Percentiles rank a stretch among this genome's conserved stretches.
These are phyloP conservation scores for Clonostachys rosea DNA, from an alignment of 2,329 filamentous ascomycete species.

Conservation along the genomic window DNA sequence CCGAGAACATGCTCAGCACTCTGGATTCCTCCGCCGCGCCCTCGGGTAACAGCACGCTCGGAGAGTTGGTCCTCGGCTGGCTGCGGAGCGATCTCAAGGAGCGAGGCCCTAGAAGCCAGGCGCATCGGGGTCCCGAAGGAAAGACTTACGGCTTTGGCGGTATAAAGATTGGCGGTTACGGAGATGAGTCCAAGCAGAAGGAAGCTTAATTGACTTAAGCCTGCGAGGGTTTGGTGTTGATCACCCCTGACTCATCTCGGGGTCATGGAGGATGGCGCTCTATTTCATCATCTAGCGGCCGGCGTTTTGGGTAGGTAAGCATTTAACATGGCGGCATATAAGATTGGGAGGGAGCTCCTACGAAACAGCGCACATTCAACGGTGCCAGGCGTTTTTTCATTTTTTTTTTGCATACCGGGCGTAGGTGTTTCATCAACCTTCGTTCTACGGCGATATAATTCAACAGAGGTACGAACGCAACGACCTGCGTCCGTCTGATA, in stretches of 20 bases:
- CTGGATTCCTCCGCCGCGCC: conserved; percentile 29
- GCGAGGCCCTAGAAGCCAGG: conserved; percentile 68
- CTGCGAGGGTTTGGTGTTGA: too few relatives aligned
- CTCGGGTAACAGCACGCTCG: conserved; percentile 74
- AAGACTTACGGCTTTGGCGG: conserved; percentile 54
- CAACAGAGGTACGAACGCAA: too few relatives aligned
- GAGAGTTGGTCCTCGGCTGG: conserved; percentile 86
- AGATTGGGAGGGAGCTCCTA: too few relatives aligned
- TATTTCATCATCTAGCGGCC: too few relatives aligned
- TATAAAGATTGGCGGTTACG: conserved; percentile 49
- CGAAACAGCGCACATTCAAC: conserved; percentile 12
- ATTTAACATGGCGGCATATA: too few relatives aligned
- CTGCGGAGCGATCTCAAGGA: conserved; percentile 74
- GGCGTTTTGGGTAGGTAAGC: too few relatives aligned
- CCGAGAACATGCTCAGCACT: conserved; percentile 62
- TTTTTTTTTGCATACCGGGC: neutral
- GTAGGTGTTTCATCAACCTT: too few relatives aligned
- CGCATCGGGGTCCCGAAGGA: conserved; percentile 53
- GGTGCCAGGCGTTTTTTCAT: conserved; percentile 10
- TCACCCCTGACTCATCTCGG: too few relatives aligned
- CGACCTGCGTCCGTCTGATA: too few relatives aligned
- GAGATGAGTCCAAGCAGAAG: conserved; percentile 43
- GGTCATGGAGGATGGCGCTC: too few relatives aligned
- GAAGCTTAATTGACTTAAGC: conserved; percentile 10
- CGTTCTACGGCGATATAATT: too few relatives aligned